Base-by-base conservation (phyloP, 1,284 basidiomycete genomes). In the Grifola frondosa region DNA sequence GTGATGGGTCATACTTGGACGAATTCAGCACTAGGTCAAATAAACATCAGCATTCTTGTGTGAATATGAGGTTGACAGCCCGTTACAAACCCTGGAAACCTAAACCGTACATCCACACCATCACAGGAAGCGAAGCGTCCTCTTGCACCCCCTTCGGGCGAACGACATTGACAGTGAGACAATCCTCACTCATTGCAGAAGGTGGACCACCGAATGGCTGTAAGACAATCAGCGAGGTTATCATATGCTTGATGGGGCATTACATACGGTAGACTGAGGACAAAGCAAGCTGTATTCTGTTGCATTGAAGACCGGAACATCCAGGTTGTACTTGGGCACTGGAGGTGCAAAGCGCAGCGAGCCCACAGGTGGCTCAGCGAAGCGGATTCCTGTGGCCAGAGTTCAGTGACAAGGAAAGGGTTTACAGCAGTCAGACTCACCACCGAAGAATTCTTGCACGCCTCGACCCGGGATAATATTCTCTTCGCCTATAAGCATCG, bases 151-250 rank as follows among this genome's bases (percentile, higher is more conserved):
- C 65, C 0, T 68, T 54, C 5, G 74, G 74, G 5, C 74, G 64
- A 40, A 69, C 67, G 11, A 78, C 53, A 39, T 76, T 77, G 40
- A 78, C 60, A 2, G 67, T 71, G 23, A 78, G 56, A 49, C 75
- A 77, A 46, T 78, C 72, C 54, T 77, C 75, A 5, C 69, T n/a
- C n/a, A n/a, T n/a, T n/a, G n/a, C n/a, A n/a, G n/a, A n/a, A n/a
- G n/a, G n/a, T n/a, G n/a, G n/a, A n/a, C n/a, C n/a, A n/a, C n/a
- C n/a, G n/a, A n/a, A n/a, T n/a, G n/a, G n/a, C n/a, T n/a, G n/a
- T n/a, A n/a, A n/a, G n/a, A n/a, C n/a, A n/a, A n/a, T n/a, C n/a
- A n/a, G n/a, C n/a, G n/a, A n/a, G n/a, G n/a, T n/a, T n/a, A n/a
- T n/a, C n/a, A n/a, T n/a, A n/a, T n/a, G n/a, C n/a, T n/a, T n/a